Evolutionary conservation across 495 filamentous ascomycete species (phyloP).

Genomic region (Hapsidospora chrysogenum): DNA sequence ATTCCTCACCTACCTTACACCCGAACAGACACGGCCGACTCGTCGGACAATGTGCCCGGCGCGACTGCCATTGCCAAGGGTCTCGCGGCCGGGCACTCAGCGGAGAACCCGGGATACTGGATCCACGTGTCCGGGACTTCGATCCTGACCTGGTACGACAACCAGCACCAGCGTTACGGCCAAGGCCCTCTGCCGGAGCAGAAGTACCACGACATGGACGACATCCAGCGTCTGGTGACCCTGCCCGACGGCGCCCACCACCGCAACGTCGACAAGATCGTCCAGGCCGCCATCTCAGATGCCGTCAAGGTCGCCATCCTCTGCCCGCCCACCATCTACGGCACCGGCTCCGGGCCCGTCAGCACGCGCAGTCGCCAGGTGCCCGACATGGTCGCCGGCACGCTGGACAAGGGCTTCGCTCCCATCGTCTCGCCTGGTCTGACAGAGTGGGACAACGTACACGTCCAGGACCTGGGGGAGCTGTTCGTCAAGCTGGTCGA

Average conservation of each 20-base stretch:
- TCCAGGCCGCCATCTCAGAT: constrained; percentile 20
- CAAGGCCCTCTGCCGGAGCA: constrained; percentile 21
- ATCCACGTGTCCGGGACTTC: constrained; percentile 30
- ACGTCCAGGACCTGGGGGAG: constrained; percentile 53
- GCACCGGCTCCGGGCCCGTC: constrained; percentile 47
- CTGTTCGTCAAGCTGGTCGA: constrained; percentile 50
- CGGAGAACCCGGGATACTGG: constrained; percentile 29
- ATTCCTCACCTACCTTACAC: neutral
- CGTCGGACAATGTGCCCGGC: constrained; percentile 24
- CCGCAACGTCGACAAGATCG: constrained; percentile 29
- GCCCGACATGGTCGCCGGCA: constrained; percentile 34
- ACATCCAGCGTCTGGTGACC: constrained; percentile 15
- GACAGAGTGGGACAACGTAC: constrained; percentile 56
- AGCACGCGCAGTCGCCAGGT: constrained; percentile 54
- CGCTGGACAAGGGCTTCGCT: constrained; percentile 44
- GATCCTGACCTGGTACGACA: constrained; percentile 29
- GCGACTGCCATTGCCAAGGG: constrained; percentile 28
- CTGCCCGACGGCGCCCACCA: constrained; percentile 24
- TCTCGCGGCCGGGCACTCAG: constrained; percentile 23
- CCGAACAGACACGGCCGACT: constrained; percentile 25
- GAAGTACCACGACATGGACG: constrained; percentile 18
- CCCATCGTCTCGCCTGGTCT: constrained; percentile 47
- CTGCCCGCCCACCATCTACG: constrained; percentile 68
- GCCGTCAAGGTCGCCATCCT: constrained; percentile 53
- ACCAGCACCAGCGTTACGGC: constrained; percentile 18